Base-by-base conservation (phyloP, 441 rosid genomes). In the Bocquillonia castaneifolia region DNA sequence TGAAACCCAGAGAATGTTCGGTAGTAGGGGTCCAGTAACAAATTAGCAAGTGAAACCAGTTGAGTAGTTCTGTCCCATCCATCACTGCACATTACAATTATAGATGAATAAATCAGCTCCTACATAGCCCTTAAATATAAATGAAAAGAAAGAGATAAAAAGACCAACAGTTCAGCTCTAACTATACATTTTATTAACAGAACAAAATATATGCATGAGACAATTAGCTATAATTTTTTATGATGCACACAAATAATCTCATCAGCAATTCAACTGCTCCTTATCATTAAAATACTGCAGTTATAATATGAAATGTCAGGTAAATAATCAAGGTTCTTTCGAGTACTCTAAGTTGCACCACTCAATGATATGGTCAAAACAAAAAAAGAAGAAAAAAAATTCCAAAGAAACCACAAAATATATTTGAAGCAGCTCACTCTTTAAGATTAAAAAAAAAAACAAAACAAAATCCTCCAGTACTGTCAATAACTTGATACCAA, bases 1-100 rank as follows among this genome's bases (percentile, higher is more conserved):
- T 95, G 99, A 84, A 95, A 95, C 73, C 99, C 98, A 5, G 84
- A n/a, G 68, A 93, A 89, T 70, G 97, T 95, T 56, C 98, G 78
- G 73, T 95, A 92, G 77, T 89, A 95, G 76, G 98, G 99, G 77
- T 92, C 99, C 72, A 92, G 98, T 74, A 92, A 77, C 82, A 95
- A 78, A 74, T 86, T 86, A 61, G 99, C 96, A 34, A 95, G 95
- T 78, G 99, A 80, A 83, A 89, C 90, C 86, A 95, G 76, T 83
- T 95, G 99, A 56, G 90, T 87, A 69, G 99, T 95, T 86, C 99
- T 86, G 79, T 95, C 99, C 99, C 99, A 95, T 71, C 99, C 98
- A 78, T 95, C 99, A 76, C 99, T 95, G 75, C 76, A 80, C 57
- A 75, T 52, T 34, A 63, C 70, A 77, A 73, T 62, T 63, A 42